Evolutionary conservation across 805 yeast species (phyloP).

Genomic region (Ogataea allantospora): DNA sequence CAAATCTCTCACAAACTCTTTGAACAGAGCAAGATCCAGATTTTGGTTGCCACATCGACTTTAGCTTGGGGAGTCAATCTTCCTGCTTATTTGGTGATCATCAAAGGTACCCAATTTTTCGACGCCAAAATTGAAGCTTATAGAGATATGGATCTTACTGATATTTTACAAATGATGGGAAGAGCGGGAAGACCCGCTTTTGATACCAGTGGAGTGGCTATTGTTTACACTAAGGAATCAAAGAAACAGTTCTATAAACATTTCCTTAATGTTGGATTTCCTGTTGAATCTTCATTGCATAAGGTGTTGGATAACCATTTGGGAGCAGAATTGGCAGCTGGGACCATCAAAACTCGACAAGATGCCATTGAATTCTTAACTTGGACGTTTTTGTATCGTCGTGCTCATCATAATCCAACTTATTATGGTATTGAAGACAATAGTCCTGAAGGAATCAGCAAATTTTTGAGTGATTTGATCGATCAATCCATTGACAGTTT

Average conservation of each 20-base stretch:
- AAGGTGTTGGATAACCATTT: conserved; percentile 74
- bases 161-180: conserved; percentile 82
- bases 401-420: conserved; percentile 76
- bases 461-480: conserved; percentile 60
- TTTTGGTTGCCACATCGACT: conserved; percentile 76
- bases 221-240: conserved; percentile 72
- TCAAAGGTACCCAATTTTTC: conserved; percentile 71
- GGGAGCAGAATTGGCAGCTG: conserved; percentile 77
- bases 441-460: conserved; percentile 52
- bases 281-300: conserved; percentile 78
- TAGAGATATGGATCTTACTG: conserved; percentile 79
- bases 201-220: conserved; percentile 75
- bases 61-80: conserved; percentile 86
- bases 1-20: conserved; percentile 67
- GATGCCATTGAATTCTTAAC: conserved; percentile 73
- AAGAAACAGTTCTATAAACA: conserved; percentile 76
- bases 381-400: conserved; percentile 72
- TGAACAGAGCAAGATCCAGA: conserved; percentile 66
- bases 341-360: conserved; percentile 61
- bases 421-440: conserved; percentile 71
- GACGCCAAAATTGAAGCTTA: conserved; percentile 66
- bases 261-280: conserved; percentile 75
- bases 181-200: conserved; percentile 82
- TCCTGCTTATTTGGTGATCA: conserved; percentile 76
- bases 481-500: conserved; percentile 68